A percentile compares a stretch with the other conserved stretches of the same genome.
These are phyloP conservation scores for Tephrocybe sp. DNA, from an alignment of 768 basidiomycete species.

Conservation along the genomic window DNA sequence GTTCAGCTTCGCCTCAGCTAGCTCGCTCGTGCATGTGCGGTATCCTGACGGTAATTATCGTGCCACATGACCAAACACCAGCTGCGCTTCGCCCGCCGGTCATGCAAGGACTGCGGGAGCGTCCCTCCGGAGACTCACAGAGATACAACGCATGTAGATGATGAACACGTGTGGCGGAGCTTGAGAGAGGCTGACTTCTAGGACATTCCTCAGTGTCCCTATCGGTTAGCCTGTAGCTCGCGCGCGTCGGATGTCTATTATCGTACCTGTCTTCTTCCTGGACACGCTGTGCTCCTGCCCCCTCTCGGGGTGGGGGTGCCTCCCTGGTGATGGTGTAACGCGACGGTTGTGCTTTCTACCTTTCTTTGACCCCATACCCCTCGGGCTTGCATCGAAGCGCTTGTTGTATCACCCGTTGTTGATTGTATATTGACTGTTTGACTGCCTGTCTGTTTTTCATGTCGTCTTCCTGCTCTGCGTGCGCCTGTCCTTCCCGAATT, in stretches of 20 bases:
- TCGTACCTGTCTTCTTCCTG: slow-evolving; percentile 49
- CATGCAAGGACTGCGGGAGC: slow-evolving; percentile 20
- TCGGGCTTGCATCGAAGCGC: slow-evolving; percentile 40
- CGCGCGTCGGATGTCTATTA: slow-evolving; percentile 45
- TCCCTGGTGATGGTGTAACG: slow-evolving; percentile 32
- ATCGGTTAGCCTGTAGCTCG: slow-evolving; percentile 18
- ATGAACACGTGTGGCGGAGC: slow-evolving; percentile 28
- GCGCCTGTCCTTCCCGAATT: slow-evolving; percentile 21
- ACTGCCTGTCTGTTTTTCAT: slow-evolving; percentile 33
- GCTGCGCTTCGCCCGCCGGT: slow-evolving; percentile 10
- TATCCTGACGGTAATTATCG: slow-evolving; percentile 22
- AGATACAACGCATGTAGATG: slow-evolving; percentile 35
- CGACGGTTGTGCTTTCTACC: slow-evolving; percentile 14
- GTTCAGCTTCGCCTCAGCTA: slow-evolving; percentile 18
- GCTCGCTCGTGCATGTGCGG: slow-evolving; percentile 19
- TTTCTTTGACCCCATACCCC: slow-evolving; percentile 19
- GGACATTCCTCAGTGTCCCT: slow-evolving; percentile 4
- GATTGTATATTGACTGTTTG: slow-evolving; percentile 45
- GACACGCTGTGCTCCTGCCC: slow-evolving; percentile 41
- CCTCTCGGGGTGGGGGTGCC: slow-evolving; percentile 30
- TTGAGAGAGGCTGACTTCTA: slow-evolving; percentile 32
- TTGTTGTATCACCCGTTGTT: slow-evolving; percentile 37
- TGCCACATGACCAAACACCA: slow-evolving; percentile 13
- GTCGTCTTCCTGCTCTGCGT: slow-evolving; percentile 21
- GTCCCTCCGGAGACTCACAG: slow-evolving; percentile 31